Evolutionary conservation across 2,329 filamentous ascomycete genomes (phyloP).

Genomic region (Aspergillus melleus): DNA sequence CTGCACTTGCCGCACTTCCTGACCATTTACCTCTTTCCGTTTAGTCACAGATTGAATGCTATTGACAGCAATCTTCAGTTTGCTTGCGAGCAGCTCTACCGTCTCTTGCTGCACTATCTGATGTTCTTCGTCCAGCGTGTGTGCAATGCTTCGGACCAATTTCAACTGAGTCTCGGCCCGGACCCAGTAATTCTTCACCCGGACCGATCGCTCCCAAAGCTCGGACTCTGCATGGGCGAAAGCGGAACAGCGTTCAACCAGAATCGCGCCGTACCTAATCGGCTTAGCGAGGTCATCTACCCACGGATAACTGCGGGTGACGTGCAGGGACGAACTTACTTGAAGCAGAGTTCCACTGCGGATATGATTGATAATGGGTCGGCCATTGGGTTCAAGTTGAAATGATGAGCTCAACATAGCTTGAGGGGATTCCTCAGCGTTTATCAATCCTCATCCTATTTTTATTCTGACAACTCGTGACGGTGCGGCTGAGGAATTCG

Average conservation of each 20-base stretch:
- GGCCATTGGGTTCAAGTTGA: not conserved
- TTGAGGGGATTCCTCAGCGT: not conserved
- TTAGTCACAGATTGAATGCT: not conserved
- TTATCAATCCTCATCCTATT: not conserved
- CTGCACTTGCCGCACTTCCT: not conserved
- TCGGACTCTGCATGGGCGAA: not conserved
- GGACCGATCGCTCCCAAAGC: not conserved
- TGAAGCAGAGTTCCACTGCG: constrained; percentile 6
- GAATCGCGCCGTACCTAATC: not conserved
- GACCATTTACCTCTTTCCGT: not conserved
- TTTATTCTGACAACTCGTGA: not conserved
- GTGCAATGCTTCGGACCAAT: not conserved
- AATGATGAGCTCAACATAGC: not conserved
- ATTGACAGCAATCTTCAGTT: not conserved
- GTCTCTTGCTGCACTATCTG: not conserved
- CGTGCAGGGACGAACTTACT: not conserved
- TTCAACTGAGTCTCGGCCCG: not conserved
- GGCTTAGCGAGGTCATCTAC: not conserved
- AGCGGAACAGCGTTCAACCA: not conserved
- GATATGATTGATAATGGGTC: constrained; percentile 4
- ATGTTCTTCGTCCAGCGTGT: not conserved
- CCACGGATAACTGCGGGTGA: not conserved
- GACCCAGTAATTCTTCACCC: not conserved
- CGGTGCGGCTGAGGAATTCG: not conserved
- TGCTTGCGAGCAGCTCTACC: not conserved